A percentile compares a stretch with the other conserved stretches of the same genome.
Evolutionary conservation across 1,284 basidiomycete species (phyloP).

Genomic region (Ganoderma leucocontextum): DNA sequence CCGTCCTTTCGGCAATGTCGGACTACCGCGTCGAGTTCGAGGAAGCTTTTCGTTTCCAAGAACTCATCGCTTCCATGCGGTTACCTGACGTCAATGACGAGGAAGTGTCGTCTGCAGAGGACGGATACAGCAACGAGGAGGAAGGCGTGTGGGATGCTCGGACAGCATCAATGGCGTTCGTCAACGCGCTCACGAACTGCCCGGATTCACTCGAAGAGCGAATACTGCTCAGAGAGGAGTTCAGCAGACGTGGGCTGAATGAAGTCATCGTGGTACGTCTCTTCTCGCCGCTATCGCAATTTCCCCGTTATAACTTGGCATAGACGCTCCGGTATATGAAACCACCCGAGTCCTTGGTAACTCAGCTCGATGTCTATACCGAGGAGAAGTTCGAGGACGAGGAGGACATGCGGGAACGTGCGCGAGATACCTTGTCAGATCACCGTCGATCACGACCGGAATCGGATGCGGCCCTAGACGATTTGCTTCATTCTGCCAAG

Average conservation of each 20-base stretch:
- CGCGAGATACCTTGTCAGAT: slow-evolving; percentile 52
- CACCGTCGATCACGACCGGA: slow-evolving; percentile 54
- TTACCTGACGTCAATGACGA: slow-evolving; percentile 55
- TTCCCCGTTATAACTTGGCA: slow-evolving; percentile 1
- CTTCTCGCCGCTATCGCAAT: background rate
- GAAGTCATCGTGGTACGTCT: slow-evolving; percentile 81
- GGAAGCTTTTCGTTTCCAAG: slow-evolving; percentile 85
- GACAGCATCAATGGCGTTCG: slow-evolving; percentile 76
- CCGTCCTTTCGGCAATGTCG: slow-evolving; percentile 81
- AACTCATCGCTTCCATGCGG: slow-evolving; percentile 71
- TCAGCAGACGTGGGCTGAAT: slow-evolving; percentile 82
- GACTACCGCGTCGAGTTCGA: slow-evolving; percentile 79
- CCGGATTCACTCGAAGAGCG: slow-evolving; percentile 83
- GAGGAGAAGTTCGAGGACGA: slow-evolving; percentile 93
- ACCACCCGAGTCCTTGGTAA: slow-evolving; percentile 77
- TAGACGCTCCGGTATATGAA: slow-evolving; percentile 79
- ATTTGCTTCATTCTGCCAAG: slow-evolving; percentile 63
- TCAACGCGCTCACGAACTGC: slow-evolving; percentile 85
- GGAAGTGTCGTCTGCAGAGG: slow-evolving; percentile 45
- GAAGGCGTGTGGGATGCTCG: slow-evolving; percentile 86
- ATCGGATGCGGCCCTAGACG: slow-evolving; percentile 59
- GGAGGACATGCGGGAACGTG: slow-evolving; percentile 78
- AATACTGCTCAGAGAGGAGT: slow-evolving; percentile 81
- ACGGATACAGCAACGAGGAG: slow-evolving; percentile 56
- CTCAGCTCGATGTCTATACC: slow-evolving; percentile 82